These are phyloP conservation scores for Pythium apleroticum DNA, from an alignment of 352 stramenopile genomes.

Conservation along the genomic window DNA sequence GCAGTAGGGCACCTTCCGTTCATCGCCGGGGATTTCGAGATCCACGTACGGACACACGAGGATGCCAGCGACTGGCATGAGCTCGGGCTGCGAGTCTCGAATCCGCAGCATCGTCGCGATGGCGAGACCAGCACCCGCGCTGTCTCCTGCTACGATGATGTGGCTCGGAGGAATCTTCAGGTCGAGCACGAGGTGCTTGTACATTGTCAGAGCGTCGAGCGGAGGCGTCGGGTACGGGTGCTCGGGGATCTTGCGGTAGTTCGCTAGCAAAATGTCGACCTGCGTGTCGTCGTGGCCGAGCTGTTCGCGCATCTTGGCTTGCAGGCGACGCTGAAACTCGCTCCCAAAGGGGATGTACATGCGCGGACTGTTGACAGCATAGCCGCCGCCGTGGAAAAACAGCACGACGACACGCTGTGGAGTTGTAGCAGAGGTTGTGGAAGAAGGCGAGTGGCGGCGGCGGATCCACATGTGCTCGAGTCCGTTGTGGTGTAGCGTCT, in stretches of 20 bases:
- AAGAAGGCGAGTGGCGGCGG: not conserved
- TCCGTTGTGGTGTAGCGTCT: conserved; percentile 17
- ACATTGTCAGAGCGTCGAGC: conserved; percentile 19
- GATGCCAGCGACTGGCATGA: conserved; percentile 35
- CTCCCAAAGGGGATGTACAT: conserved; percentile 44
- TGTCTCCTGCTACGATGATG: conserved; percentile 32
- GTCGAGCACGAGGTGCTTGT: conserved; percentile 35
- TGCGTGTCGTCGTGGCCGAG: conserved; percentile 37
- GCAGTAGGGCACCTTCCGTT: conserved; percentile 25
- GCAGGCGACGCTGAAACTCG: conserved; percentile 19
- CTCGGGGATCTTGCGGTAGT: conserved; percentile 32
- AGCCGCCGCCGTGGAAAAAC: conserved; percentile 56
- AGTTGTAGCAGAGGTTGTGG: not conserved
- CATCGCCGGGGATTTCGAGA: conserved; percentile 27
- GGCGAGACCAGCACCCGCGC: conserved; percentile 18
- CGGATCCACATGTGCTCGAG: conserved; percentile 32
- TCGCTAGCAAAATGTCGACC: conserved; percentile 31
- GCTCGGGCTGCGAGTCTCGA: conserved; percentile 29
- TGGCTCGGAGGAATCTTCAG: conserved; percentile 37
- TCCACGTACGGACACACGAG: conserved; percentile 44
- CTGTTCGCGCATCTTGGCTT: conserved; percentile 24
- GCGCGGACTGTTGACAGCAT: conserved; percentile 39
- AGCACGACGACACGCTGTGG: conserved; percentile 40
- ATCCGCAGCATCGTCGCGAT: conserved; percentile 24
- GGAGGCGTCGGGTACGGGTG: conserved; percentile 16